Evolutionary conservation across 441 rosid genomes (phyloP), one percentile per base, ranked within the genome.

Genomic region (Arabidopsis lyrata): DNA sequence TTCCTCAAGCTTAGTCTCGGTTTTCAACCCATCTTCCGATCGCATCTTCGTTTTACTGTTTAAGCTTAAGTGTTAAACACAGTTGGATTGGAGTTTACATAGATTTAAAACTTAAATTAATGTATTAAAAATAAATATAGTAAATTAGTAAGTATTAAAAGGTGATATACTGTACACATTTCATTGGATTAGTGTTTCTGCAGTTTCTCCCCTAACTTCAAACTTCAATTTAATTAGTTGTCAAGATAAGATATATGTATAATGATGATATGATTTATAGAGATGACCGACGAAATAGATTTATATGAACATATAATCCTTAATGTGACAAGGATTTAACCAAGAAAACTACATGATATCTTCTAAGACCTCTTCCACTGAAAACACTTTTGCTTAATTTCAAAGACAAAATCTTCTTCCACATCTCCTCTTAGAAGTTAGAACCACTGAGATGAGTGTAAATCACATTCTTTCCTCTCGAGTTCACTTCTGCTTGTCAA

Each of bases 321-420:
- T 47, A 36, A 55, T 63, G 47, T 22, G 63, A 36, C 38, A 64
- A 64, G 58, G 63, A 52, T 59, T 20, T 50, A 50, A 24, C 56
- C 20, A 41, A 60, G 8, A 68, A 66, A 49, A 66, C 35, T 74
- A 52, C 27, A 36, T 47, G 6, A 35, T 10, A 55, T 49, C 32
- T 56, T 45, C 34, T 24, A 56, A 56, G 39, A 64, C 47, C 41
- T 36, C 14, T 56, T 57, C 36, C 66, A 59, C n/a, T 49, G 35
- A 55, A n/a, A 74, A 49, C 11, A 74, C 41, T 45, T 14, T 29
- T n/a, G 24, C 42, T 48, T 64, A 56, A 56, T 36, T 66, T 13
- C 20, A 20, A 20, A 22, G 57, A 67, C 73, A 60, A 75, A 67
- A 67, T 60, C 73, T 55, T 75, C 50, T 76, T 55, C 74, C 45